Evolutionary conservation across 805 yeast species (phyloP).

Genomic region (Metschnikowia sp.): DNA sequence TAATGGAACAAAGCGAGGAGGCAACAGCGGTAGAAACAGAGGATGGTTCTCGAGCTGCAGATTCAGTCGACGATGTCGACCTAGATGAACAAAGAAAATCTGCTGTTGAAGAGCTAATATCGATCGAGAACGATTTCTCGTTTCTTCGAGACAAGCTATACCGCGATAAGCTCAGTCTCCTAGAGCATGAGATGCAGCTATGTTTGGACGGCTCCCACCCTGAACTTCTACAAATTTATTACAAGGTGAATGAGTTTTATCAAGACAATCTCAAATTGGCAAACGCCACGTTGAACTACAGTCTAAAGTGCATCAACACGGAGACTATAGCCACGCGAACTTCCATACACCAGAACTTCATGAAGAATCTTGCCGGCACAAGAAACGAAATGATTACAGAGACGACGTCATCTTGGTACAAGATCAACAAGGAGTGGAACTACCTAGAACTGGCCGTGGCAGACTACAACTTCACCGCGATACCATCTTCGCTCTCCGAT

Average conservation of each 20-base stretch:
- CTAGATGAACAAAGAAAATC: slow-evolving; percentile 47
- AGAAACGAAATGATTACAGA: slow-evolving; percentile 62
- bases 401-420: slow-evolving; percentile 88
- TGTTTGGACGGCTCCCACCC: slow-evolving; percentile 92
- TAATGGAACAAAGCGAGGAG: slow-evolving; percentile 13
- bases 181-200: slow-evolving; percentile 80
- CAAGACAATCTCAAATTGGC: slow-evolving; percentile 59
- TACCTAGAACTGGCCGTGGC: slow-evolving; percentile 67
- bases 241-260: slow-evolving; percentile 67
- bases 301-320: slow-evolving; percentile 69
- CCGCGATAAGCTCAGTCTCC: slow-evolving; percentile 73
- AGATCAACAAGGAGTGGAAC: slow-evolving; percentile 83
- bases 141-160: slow-evolving; percentile 77
- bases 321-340: slow-evolving; percentile 80
- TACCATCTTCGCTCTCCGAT: slow-evolving; percentile 26
- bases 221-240: slow-evolving; percentile 69
- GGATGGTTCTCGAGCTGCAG: no score
- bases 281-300: slow-evolving; percentile 48
- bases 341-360: slow-evolving; percentile 78
- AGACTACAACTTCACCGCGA: slow-evolving; percentile 46
- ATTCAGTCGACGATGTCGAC: slow-evolving; percentile 11
- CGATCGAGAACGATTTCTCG: slow-evolving; percentile 85
- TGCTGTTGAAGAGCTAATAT: slow-evolving; percentile 71
- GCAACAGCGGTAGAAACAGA: slow-evolving; percentile 7
- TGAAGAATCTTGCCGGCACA: slow-evolving; percentile 62